Base-by-base conservation (phyloP, 345 rosid species). In the Dipteronia sinensis region DNA sequence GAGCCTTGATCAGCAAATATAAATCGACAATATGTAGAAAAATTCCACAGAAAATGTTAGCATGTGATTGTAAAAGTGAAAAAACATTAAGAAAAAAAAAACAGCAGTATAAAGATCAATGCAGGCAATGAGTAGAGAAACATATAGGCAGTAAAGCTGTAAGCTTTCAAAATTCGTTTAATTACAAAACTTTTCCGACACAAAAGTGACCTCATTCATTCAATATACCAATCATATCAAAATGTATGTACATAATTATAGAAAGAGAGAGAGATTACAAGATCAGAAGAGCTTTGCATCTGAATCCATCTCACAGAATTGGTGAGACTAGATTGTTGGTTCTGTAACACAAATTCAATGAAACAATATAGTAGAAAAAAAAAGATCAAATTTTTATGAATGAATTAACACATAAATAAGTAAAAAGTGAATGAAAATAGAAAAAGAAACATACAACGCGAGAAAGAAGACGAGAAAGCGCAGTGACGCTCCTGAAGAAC, bases 301-400 rank as follows among this genome's bases (percentile, higher is more conserved):
- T 95, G 99, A 79, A 93, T 86, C 97, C 98, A 92, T 92, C 99
- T 84, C 2, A 91, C 87, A 0, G 98, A 92, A 65, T 85, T 85
- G 81, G 84, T 76, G 68, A 90, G 89, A 76, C 77, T 84, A 64
- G 94, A 85, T 17, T 88, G 98, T 49, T 88, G 95, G 38, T 75
- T 87, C 97, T 93, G 84, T 2, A 56, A 66, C 12, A 79, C 11
- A 65, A 70, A 77, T 79, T 67, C 31, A 65, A 66, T 56, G 2
- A 47, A 69, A 76, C 53, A 78, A 74, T 51, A 72, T 15, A 46
- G 12, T 23, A 20, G 19, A 20, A 16, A 44, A 15, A 15, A 51
- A 22, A 20, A 23, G 22, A 51, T 56, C 0, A 10, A 20, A 10
- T 25, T 20, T 15, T 65, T 65, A 17, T 29, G 16, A 46, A 46